These are phyloP conservation scores for Bonia amplexicaulis DNA, from an alignment of 176 grass and related monocot species.

Conservation along the genomic window DNA sequence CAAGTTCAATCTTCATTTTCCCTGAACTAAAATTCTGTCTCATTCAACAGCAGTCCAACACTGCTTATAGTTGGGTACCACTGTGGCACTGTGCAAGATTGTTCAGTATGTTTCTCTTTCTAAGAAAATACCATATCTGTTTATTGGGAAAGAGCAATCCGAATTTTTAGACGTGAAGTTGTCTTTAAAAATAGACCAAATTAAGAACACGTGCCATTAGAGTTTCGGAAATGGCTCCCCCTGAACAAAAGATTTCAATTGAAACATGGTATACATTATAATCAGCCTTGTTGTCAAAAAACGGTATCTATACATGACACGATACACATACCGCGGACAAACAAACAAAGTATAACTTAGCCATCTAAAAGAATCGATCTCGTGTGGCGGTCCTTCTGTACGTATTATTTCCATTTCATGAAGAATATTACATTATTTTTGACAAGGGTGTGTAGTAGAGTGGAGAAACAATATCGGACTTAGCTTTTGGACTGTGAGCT, in stretches of 20 bases:
- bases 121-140: neutral
- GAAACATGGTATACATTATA: slow-evolving; percentile 34
- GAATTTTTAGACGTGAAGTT: neutral
- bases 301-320: slow-evolving; percentile 54
- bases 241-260: slow-evolving; percentile 8
- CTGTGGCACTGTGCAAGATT: neutral
- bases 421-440: slow-evolving; percentile 46
- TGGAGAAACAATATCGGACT: neutral
- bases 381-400: slow-evolving; percentile 25
- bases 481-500: slow-evolving; percentile 21
- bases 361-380: slow-evolving; percentile 51
- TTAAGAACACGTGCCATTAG: neutral
- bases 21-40: neutral
- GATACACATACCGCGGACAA: slow-evolving; percentile 29
- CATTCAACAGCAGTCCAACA: neutral
- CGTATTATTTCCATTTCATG: slow-evolving; percentile 34
- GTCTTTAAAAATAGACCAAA: neutral
- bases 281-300: slow-evolving; percentile 39
- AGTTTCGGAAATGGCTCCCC: neutral
- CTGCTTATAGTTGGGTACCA: neutral
- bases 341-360: slow-evolving; percentile 33
- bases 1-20: neutral
- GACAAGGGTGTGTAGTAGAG: neutral
- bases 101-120: neutral
- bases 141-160: neutral